phyloP scores from a whole-genome alignment of 495 filamentous ascomycete genomes.

The Penicillium riverlandense region DNA sequence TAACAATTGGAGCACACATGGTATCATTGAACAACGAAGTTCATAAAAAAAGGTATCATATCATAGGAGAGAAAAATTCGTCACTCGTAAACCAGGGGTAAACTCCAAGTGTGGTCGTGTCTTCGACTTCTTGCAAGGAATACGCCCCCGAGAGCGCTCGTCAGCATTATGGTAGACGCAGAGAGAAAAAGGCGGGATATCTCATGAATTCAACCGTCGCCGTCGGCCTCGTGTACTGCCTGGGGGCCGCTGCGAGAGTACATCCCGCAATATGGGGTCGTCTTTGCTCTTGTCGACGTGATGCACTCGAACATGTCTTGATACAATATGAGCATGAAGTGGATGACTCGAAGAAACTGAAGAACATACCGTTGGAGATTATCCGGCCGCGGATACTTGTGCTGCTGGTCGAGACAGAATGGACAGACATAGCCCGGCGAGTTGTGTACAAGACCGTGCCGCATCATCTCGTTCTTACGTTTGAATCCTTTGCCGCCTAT shows the following conservation, averaged over 20 bases:
- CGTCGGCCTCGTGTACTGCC: constrained; percentile 79
- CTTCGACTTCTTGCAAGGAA: no score
- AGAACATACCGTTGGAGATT: constrained; percentile 82
- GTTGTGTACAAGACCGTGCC: constrained; percentile 90
- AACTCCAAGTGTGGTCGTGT: no score
- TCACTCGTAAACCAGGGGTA: no score
- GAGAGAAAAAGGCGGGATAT: no score
- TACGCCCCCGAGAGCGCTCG: no score
- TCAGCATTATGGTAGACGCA: no score
- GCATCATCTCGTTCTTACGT: constrained; percentile 98
- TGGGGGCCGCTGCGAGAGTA: constrained; percentile 75
- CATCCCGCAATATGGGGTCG: constrained; percentile 69
- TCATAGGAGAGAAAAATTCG: no score
- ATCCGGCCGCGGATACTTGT: constrained; percentile 93
- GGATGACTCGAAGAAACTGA: no score
- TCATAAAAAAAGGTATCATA: no score
- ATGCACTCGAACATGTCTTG: constrained; percentile 81
- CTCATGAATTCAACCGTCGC: constrained; percentile 44
- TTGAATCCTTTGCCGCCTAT: constrained; percentile 94
- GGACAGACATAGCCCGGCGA: constrained; percentile 96
- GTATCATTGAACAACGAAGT: no score
- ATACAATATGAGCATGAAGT: no score
- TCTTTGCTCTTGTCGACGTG: constrained; percentile 83
- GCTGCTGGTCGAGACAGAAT: constrained; percentile 91
- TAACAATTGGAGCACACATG: no score